phyloP scores from a whole-genome alignment of 106 monocot genomes.

The Dendrobium chrysotoxum region DNA sequence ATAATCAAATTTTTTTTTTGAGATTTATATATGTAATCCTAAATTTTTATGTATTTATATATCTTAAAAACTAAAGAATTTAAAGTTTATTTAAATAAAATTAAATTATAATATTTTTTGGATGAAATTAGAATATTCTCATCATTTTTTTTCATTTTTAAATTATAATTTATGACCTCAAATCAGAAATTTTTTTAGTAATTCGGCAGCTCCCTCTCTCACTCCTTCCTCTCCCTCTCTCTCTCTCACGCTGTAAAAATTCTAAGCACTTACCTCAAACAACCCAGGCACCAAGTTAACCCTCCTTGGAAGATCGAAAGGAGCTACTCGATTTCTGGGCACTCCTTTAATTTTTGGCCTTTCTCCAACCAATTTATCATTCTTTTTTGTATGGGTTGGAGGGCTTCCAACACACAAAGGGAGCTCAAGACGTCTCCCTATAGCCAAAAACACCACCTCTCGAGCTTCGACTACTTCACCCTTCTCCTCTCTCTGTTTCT shows the following conservation, averaged over 20 bases:
- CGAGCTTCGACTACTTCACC: slow-evolving; percentile 2
- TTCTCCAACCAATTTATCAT: background rate
- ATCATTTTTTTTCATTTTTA: no score
- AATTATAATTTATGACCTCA: no score
- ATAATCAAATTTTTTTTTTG: no score
- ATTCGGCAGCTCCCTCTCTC: background rate
- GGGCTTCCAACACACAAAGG: slow-evolving; percentile 18
- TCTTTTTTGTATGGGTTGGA: slow-evolving; percentile 11
- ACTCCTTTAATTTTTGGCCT: background rate
- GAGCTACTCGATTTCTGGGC: slow-evolving; percentile 17
- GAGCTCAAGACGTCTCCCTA: slow-evolving; percentile 1
- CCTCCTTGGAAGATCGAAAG: background rate
- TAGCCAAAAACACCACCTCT: slow-evolving; percentile 15
- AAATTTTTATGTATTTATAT: no score
- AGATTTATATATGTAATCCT: no score
- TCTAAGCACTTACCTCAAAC: background rate
- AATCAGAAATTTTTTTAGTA: no score
- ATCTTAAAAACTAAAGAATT: no score
- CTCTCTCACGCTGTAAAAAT: slow-evolving; percentile 8
- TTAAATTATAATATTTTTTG: no score
- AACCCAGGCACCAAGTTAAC: slow-evolving; percentile 1
- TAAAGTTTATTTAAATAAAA: no score
- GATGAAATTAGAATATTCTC: no score
- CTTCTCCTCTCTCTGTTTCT: background rate
- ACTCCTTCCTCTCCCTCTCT: background rate